Percentiles rank a stretch among this genome's conserved stretches.
Evolutionary conservation across 352 stramenopile species (phyloP).

Genomic region (Phytophthora brassicae): DNA sequence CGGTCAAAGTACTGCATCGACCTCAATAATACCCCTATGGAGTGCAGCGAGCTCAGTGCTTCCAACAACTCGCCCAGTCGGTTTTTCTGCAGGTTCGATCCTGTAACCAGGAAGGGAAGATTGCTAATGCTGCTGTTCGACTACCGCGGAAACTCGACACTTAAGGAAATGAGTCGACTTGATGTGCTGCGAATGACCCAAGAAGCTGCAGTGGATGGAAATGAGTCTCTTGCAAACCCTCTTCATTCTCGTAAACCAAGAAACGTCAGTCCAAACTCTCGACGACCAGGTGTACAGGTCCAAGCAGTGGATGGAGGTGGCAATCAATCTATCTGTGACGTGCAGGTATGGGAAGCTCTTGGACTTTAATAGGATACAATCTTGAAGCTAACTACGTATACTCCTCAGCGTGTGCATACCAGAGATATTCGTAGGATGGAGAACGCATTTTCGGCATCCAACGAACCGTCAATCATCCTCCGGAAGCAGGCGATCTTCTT

Average conservation of each 20-base stretch:
- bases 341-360: conserved; percentile 43
- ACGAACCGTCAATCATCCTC: conserved; percentile 59
- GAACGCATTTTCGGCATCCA: conserved; percentile 60
- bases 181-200: conserved; percentile 61
- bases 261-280: too few species aligned
- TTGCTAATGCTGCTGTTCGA: conserved; percentile 52
- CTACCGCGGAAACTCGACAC: conserved; percentile 38
- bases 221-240: conserved; percentile 1
- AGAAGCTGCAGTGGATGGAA: conserved; percentile 40
- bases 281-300: not conserved
- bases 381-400: not conserved
- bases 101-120: conserved; percentile 30
- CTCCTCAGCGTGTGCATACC: conserved; percentile 46
- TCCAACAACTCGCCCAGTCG: conserved; percentile 27
- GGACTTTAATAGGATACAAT: conserved; percentile 8
- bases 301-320: conserved; percentile 1
- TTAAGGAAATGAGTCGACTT: conserved; percentile 49
- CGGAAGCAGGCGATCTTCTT: conserved; percentile 69
- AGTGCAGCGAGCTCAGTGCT: conserved; percentile 25
- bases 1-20: conserved; percentile 27
- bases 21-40: conserved; percentile 18
- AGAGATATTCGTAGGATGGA: conserved; percentile 71
- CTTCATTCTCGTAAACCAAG: conserved; percentile 8
- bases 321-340: conserved; percentile 24
- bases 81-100: conserved; percentile 43